Evolutionary conservation across 2,329 filamentous ascomycete genomes (phyloP).

Genomic region (Ilyonectria mors-panacis): DNA sequence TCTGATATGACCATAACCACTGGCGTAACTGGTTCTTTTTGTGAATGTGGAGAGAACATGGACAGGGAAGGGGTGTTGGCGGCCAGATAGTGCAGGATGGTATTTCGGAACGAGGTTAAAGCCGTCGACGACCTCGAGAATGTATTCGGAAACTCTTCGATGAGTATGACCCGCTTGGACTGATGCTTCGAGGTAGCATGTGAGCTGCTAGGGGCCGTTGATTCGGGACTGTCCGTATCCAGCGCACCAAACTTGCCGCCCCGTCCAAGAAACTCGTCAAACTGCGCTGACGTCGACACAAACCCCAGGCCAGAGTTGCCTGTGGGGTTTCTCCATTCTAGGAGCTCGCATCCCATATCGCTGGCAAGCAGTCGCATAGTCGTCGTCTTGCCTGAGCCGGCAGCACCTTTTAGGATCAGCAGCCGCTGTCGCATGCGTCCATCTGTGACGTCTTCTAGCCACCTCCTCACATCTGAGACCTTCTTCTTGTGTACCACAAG

Average conservation of each 20-base stretch:
- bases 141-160: conserved; percentile 88
- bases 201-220: conserved; percentile 45
- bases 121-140: conserved; percentile 76
- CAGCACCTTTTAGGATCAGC: conserved; percentile 89
- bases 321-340: conserved; percentile 92
- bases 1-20: conserved; percentile 94
- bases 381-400: conserved; percentile 93
- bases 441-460: conserved; percentile 82
- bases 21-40: conserved; percentile 71
- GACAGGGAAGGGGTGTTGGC: conserved; percentile 72
- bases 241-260: conserved; percentile 86
- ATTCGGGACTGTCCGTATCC: conserved; percentile 58
- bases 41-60: conserved; percentile 60
- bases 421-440: conserved; percentile 79
- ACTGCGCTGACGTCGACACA: conserved; percentile 82
- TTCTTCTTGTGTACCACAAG: conserved; percentile 96
- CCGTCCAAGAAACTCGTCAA: conserved; percentile 91
- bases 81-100: conserved; percentile 82
- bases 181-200: conserved; percentile 36
- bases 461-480: conserved; percentile 85
- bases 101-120: conserved; percentile 79
- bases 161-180: conserved; percentile 73
- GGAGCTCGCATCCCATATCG: conserved; percentile 81
- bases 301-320: conserved; percentile 73
- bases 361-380: conserved; percentile 84